phyloP scores from a whole-genome alignment of 2,329 filamentous ascomycete genomes.

The Colletotrichum sojae region DNA sequence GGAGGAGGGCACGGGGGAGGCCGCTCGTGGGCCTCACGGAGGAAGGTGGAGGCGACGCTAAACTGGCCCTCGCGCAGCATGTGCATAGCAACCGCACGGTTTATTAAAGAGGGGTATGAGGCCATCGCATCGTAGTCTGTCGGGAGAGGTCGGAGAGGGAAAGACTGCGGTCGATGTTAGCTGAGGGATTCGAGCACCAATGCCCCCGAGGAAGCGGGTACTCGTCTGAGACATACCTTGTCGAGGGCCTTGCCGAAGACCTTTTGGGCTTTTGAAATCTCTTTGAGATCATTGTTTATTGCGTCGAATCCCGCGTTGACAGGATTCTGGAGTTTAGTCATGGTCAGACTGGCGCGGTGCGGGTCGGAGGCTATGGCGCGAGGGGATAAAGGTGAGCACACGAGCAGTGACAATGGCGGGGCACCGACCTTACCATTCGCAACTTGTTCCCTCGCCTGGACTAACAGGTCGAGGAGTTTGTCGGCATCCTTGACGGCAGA shows the following conservation, averaged over 20 bases:
- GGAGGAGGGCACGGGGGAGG: slow-evolving; percentile 42
- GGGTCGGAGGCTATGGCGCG: slow-evolving; percentile 68
- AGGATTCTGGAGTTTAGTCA: slow-evolving; percentile 89
- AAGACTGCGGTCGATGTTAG: slow-evolving; percentile 46
- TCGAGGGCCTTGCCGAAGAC: slow-evolving; percentile 89
- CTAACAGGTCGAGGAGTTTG: slow-evolving; percentile 83
- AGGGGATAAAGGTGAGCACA: slow-evolving; percentile 25
- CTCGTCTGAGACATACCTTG: slow-evolving; percentile 67
- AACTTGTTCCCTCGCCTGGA: slow-evolving; percentile 80
- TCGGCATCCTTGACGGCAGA: slow-evolving; percentile 86
- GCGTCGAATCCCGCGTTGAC: slow-evolving; percentile 85
- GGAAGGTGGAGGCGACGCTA: slow-evolving; percentile 86
- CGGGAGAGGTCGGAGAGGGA: slow-evolving; percentile 73
- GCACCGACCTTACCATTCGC: slow-evolving; percentile 70
- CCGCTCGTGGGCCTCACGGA: slow-evolving; percentile 75
- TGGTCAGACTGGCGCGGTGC: slow-evolving; percentile 77
- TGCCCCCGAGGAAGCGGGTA: background rate
- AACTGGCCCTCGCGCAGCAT: slow-evolving; percentile 96
- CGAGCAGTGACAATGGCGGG: slow-evolving; percentile 27
- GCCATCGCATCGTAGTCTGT: slow-evolving; percentile 86
- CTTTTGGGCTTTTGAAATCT: slow-evolving; percentile 85
- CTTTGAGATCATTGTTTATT: slow-evolving; percentile 85
- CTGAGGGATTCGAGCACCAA: background rate
- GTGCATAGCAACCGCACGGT: slow-evolving; percentile 94
- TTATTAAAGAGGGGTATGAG: slow-evolving; percentile 82